A percentile compares a stretch with the other conserved stretches of the same genome.
Evolutionary conservation across 768 basidiomycete genomes (phyloP).

Genomic region (Boletellus emodensis): DNA sequence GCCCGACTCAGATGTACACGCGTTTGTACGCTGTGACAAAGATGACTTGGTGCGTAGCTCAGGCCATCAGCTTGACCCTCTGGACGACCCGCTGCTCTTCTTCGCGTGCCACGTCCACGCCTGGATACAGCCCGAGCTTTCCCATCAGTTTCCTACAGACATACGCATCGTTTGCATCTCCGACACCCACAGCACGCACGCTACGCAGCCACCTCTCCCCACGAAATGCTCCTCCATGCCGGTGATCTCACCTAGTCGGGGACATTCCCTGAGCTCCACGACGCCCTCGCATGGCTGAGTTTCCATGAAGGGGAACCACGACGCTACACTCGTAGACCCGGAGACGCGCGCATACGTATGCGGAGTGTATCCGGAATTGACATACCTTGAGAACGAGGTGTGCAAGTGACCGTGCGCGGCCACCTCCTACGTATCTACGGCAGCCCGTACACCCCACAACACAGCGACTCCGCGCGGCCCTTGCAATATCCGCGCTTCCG

Average conservation of each 20-base stretch:
- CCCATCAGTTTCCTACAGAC: conserved; percentile 5
- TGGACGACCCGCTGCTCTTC: conserved; percentile 6
- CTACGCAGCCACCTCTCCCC: too few relatives aligned
- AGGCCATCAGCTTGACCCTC: too few relatives aligned
- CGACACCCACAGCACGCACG: conserved; percentile 34
- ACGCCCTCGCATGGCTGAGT: too few relatives aligned
- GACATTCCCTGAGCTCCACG: too few relatives aligned
- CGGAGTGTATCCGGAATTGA: conserved; percentile 26
- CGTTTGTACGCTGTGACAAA: too few relatives aligned
- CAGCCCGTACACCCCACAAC: conserved; percentile 36
- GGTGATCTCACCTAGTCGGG: too few relatives aligned
- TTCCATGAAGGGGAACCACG: conserved; percentile 43
- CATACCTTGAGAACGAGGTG: conserved; percentile 37
- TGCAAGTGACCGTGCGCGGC: conserved; percentile 27
- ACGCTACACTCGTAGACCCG: conserved; percentile 25
- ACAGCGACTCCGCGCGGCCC: conserved; percentile 19
- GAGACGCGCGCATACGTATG: too few relatives aligned
- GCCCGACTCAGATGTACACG: too few relatives aligned
- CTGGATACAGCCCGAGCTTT: too few relatives aligned
- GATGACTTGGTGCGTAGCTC: too few relatives aligned
- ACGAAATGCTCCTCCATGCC: too few relatives aligned
- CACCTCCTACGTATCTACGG: conserved; percentile 36
- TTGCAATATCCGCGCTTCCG: conserved; percentile 11
- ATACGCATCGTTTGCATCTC: conserved; percentile 39
- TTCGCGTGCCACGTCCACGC: conserved; percentile 1